Conservation (phyloP, 2,329 filamentous ascomycete species). For the Arthrobotrys sinensis region DNA sequence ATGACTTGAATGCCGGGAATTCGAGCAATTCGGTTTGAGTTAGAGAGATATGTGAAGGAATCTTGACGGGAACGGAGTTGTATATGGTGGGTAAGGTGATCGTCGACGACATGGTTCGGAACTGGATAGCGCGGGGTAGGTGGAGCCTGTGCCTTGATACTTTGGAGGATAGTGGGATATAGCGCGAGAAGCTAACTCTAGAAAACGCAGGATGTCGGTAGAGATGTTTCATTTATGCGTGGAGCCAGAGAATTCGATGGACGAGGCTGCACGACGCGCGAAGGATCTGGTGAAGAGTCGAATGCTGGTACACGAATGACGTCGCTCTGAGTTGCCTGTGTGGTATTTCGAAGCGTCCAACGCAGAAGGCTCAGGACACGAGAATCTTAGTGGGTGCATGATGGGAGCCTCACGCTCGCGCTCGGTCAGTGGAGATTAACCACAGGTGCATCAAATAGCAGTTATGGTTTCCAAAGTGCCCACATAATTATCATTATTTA, state of each 20-base stretch:
- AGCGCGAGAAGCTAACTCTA: background rate
- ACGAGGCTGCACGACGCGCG: background rate
- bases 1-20: slow-evolving; percentile 56
- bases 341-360: slow-evolving; percentile 30
- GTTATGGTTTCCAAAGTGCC: too few species aligned
- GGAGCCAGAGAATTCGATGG: background rate
- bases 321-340: slow-evolving; percentile 43
- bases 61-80: slow-evolving; percentile 23
- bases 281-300: background rate
- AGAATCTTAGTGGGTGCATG: too few species aligned
- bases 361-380: background rate
- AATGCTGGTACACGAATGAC: background rate
- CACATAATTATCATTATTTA: too few species aligned
- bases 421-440: too few species aligned
- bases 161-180: background rate
- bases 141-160: background rate
- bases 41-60: slow-evolving; percentile 42
- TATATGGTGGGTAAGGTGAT: slow-evolving; percentile 30
- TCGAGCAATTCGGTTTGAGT: slow-evolving; percentile 27
- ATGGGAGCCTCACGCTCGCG: too few species aligned
- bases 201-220: background rate
- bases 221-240: slow-evolving; percentile 9
- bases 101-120: slow-evolving; percentile 35
- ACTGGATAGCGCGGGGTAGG: slow-evolving; percentile 4
- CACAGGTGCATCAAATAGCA: too few species aligned